These are phyloP conservation scores for Neoboletus subvelutipes DNA, from an alignment of 768 basidiomycete genomes.

Conservation along the genomic window DNA sequence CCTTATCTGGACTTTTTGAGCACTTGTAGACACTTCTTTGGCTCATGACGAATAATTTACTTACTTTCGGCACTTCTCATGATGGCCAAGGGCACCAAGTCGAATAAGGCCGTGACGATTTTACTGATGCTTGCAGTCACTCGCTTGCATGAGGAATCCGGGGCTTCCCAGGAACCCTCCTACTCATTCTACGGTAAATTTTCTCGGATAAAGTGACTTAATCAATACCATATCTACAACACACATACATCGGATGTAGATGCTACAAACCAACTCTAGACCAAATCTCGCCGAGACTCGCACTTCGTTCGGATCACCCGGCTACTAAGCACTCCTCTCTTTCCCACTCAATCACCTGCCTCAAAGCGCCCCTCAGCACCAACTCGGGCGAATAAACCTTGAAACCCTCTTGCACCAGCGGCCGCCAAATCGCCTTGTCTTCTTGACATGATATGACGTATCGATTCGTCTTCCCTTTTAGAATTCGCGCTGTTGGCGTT, in stretches of 20 bases:
- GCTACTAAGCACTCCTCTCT: conserved; percentile 30
- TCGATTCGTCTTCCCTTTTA: conserved; percentile 49
- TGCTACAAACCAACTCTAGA: neutral
- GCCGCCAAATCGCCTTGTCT: conserved; percentile 66
- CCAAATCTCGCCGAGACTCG: neutral
- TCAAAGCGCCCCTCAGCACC: conserved; percentile 59
- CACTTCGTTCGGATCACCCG: conserved; percentile 3
- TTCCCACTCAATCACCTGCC: conserved; percentile 68
- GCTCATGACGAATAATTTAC: too few relatives aligned
- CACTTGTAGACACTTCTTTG: too few relatives aligned
- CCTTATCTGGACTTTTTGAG: too few relatives aligned
- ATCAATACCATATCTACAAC: neutral
- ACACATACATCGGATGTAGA: neutral
- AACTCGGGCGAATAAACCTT: conserved; percentile 71
- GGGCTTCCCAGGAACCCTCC: too few relatives aligned
- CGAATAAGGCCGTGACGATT: too few relatives aligned
- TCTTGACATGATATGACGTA: conserved; percentile 66
- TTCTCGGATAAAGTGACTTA: neutral
- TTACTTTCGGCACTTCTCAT: too few relatives aligned
- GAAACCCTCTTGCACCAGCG: conserved; percentile 49
- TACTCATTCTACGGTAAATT: too few relatives aligned
- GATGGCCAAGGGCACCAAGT: too few relatives aligned
- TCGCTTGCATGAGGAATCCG: too few relatives aligned
- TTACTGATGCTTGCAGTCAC: too few relatives aligned
- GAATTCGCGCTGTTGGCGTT: conserved; percentile 53